Conservation (phyloP, 192 early-diverging fungal species). For the Fimicolochytrium jonesii region DNA sequence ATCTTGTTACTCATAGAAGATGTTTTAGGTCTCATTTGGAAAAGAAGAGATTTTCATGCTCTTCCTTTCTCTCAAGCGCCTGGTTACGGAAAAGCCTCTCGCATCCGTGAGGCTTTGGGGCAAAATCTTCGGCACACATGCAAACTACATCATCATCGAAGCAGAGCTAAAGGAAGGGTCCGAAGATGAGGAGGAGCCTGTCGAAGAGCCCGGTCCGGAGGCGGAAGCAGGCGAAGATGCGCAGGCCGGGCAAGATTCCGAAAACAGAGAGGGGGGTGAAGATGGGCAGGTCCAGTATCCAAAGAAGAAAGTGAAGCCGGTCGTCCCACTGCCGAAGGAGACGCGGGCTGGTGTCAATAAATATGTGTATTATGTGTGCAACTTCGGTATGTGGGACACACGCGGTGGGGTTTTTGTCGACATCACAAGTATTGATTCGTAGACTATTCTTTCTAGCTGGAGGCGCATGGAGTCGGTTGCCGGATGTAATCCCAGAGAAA, state of each 20-base stretch:
- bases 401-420: neutral
- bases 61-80: slow-evolving; percentile 48
- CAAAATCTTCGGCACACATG: slow-evolving; percentile 36
- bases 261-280: slow-evolving; percentile 27
- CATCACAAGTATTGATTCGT: slow-evolving; percentile 4
- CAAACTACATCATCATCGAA: slow-evolving; percentile 53
- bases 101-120: slow-evolving; percentile 58
- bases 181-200: slow-evolving; percentile 45
- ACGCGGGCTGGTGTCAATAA: slow-evolving; percentile 48
- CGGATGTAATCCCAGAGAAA: slow-evolving; percentile 56
- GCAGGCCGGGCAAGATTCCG: slow-evolving; percentile 20
- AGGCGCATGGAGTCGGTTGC: slow-evolving; percentile 48
- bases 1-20: no score
- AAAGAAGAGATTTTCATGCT: slow-evolving; percentile 54
- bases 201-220: slow-evolving; percentile 13
- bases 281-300: slow-evolving; percentile 8
- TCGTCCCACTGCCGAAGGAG: slow-evolving; percentile 39
- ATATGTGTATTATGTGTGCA: slow-evolving; percentile 59
- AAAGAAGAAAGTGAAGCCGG: slow-evolving; percentile 36
- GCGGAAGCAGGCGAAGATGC: slow-evolving; percentile 5
- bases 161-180: slow-evolving; percentile 49
- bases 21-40: slow-evolving; percentile 47
- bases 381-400: slow-evolving; percentile 33
- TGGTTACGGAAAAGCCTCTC: slow-evolving; percentile 48
- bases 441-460: slow-evolving; percentile 43